Base-by-base conservation (phyloP, 139 green algal species). In the Picochlorum sp. region DNA sequence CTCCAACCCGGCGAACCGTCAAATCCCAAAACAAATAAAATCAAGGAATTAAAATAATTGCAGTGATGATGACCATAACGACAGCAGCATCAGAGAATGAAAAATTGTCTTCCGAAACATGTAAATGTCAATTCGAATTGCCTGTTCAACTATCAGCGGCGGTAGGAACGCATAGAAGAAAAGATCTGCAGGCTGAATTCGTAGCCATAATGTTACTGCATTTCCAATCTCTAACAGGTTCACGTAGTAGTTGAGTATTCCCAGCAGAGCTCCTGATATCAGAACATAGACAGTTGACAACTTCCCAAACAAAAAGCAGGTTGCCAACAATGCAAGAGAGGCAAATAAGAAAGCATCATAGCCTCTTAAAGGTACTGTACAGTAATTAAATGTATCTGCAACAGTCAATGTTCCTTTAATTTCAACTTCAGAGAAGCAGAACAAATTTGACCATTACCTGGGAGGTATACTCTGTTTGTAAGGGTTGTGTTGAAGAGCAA, bases 121-220 rank as follows among this genome's bases (percentile, higher is more conserved):
- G 76, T 87, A 96, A 52, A 87, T 94, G 68, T 96, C 88, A 5
- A 96, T 89, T 24, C 69, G 63, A 4, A 84, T 80, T 18, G 76
- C 72, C 8, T 61, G 49, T 28, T 85, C 79, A 37, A 84, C 59
- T 15, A 84, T 49, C 41, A 85, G 71, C 1, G 79, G 79, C 37
- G 89, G 89, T 65, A 96, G 74, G 65, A 96, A 96, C 28, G 90
- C 77, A 57, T 86, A 95, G 51, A 94, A 86, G 72, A 95, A 95
- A 37, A 91, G 74, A 55, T 86, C 81, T 30, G 78, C 68, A 1
- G 86, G 86, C 63, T 81, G 60, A 38, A 83, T 79, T 24, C 54
- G 56, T 16, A 76, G 65, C 64, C 89, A 96, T 3, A 93, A 67
- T 15, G 79, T 49, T 3, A 92, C 76, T 20, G 76, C 67, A 65